A percentile compares a stretch with the other conserved stretches of the same genome.
phyloP scores from a whole-genome alignment of 2,329 filamentous ascomycete species.

The Arthrobotrys musiformis region DNA sequence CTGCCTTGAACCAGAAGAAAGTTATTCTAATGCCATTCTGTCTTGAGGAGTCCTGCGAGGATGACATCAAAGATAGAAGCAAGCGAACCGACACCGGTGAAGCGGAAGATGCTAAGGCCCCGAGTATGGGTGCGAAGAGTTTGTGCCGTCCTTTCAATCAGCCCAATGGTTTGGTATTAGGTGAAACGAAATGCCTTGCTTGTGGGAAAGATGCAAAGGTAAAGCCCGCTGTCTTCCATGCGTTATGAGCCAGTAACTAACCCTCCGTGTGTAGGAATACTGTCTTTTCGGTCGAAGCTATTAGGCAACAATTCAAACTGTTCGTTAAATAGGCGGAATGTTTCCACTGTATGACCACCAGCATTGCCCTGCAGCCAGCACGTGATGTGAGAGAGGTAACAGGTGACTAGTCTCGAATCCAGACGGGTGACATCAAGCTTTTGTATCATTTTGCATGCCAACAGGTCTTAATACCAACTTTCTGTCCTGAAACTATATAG shows the following conservation, averaged over 20 bases:
- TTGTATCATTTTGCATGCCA: too few species aligned
- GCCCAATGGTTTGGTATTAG: conserved; percentile 79
- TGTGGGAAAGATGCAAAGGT: conserved; percentile 60
- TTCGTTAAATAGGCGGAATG: too few species aligned
- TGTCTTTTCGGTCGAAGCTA: conserved; percentile 54
- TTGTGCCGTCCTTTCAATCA: conserved; percentile 86
- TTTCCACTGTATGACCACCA: too few species aligned
- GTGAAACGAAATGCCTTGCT: conserved; percentile 83
- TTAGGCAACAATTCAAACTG: conserved; percentile 20
- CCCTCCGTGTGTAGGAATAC: conserved; percentile 27
- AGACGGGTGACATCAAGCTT: too few species aligned
- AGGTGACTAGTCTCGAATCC: too few species aligned
- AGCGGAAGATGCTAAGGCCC: conserved; percentile 77
- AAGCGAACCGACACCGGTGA: conserved; percentile 71
- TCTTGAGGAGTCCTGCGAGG: conserved; percentile 77
- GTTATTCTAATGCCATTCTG: conserved; percentile 93
- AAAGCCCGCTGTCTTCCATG: neutral
- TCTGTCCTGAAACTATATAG: too few species aligned
- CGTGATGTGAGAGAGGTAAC: too few species aligned
- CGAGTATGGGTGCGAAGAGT: conserved; percentile 80
- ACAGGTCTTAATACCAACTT: too few species aligned
- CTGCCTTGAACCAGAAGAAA: conserved; percentile 90
- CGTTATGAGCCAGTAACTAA: neutral
- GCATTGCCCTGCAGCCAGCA: too few species aligned
- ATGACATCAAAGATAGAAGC: conserved; percentile 92